Evolutionary conservation across 352 stramenopile species (phyloP).

Genomic region (Globisporangium rhizosaccharum): DNA sequence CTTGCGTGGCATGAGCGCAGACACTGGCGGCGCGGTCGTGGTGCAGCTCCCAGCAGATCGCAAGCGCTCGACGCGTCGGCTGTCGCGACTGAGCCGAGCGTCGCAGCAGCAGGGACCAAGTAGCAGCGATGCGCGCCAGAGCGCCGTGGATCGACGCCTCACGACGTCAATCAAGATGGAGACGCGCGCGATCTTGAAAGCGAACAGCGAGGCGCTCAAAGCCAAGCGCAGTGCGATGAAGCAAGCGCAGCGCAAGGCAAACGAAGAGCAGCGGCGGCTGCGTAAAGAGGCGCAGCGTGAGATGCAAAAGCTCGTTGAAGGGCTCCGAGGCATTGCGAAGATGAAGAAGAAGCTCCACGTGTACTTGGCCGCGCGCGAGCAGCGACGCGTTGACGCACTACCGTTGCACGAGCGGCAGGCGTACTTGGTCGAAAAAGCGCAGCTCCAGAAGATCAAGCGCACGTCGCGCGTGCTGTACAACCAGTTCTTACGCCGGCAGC

Average conservation of each 20-base stretch:
- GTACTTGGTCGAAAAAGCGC: slow-evolving; percentile 53
- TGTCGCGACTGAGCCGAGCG: slow-evolving; percentile 2
- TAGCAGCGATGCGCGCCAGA: too few species aligned
- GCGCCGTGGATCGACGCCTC: slow-evolving; percentile 21
- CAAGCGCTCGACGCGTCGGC: slow-evolving; percentile 2
- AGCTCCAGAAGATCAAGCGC: slow-evolving; percentile 56
- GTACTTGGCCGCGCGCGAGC: slow-evolving; percentile 35
- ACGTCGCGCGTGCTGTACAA: slow-evolving; percentile 72
- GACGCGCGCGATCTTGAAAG: slow-evolving; percentile 40
- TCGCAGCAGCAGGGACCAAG: background rate
- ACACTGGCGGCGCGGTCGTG: background rate
- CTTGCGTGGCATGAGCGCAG: background rate
- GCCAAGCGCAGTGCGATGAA: slow-evolving; percentile 39
- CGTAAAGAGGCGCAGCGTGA: slow-evolving; percentile 32
- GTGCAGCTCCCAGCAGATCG: slow-evolving; percentile 3
- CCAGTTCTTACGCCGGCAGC: slow-evolving; percentile 48
- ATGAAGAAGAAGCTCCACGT: slow-evolving; percentile 57
- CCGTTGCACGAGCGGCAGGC: slow-evolving; percentile 55
- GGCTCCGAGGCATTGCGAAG: slow-evolving; percentile 37
- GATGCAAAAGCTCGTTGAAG: slow-evolving; percentile 33
- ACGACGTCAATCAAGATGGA: slow-evolving; percentile 50
- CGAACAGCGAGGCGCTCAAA: slow-evolving; percentile 34
- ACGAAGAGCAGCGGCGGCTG: slow-evolving; percentile 29
- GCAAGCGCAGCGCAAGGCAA: slow-evolving; percentile 26
- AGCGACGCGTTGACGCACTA: slow-evolving; percentile 29